A percentile compares a stretch with the other conserved stretches of the same genome.
phyloP scores from a whole-genome alignment of 805 yeast species.

The Wickerhamiella azyma region DNA sequence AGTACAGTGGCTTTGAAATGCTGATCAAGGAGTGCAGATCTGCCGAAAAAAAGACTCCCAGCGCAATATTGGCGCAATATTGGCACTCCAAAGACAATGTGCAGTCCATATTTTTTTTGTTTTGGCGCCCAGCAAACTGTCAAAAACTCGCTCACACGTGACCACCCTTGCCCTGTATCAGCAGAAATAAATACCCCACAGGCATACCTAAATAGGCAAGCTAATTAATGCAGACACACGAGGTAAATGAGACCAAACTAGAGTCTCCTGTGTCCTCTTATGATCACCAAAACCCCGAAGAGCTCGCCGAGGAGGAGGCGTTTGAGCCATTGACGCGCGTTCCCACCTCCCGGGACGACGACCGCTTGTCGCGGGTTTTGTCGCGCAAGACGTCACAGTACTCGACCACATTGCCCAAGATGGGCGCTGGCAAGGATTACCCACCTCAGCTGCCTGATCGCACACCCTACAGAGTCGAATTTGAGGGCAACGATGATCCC shows the following conservation, averaged over 20 bases:
- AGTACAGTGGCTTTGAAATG: neutral
- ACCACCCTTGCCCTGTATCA: neutral
- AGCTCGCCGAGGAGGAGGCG: neutral
- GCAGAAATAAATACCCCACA: neutral
- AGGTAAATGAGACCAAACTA: neutral
- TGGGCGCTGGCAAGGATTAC: conserved; percentile 7
- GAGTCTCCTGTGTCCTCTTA: neutral
- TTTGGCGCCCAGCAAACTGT: too few relatives aligned
- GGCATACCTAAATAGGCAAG: neutral
- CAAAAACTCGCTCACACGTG: neutral
- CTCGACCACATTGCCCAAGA: neutral
- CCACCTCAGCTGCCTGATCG: conserved; percentile 5
- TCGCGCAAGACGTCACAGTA: neutral
- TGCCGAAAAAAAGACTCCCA: too few relatives aligned
- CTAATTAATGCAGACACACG: neutral
- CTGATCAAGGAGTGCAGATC: neutral
- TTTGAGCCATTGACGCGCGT: neutral
- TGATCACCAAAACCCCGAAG: neutral
- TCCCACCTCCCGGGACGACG: conserved; percentile 1
- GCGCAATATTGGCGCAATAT: too few relatives aligned
- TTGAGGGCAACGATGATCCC: conserved; percentile 41
- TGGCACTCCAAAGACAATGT: too few relatives aligned
- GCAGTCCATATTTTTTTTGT: too few relatives aligned
- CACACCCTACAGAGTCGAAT: conserved; percentile 9
- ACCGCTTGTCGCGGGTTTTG: neutral